Conservation (phyloP, 2,329 filamentous ascomycete species). For the Hypoxylon sp. region DNA sequence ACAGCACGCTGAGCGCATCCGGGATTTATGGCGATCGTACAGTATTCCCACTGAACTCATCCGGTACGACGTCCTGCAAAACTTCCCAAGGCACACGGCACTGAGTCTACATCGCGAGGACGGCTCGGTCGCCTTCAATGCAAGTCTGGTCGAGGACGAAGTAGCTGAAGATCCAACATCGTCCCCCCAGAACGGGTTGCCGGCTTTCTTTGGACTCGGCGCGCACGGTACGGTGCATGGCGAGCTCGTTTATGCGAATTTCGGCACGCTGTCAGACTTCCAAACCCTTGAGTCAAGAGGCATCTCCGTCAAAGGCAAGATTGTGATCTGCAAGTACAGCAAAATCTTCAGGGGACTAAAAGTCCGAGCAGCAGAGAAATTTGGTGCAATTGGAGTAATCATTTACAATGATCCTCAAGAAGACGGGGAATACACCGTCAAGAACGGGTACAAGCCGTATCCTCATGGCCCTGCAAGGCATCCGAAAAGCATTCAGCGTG, state of each 20-base stretch:
- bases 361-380: slow-evolving; percentile 78
- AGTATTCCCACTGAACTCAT: slow-evolving; percentile 47
- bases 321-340: slow-evolving; percentile 79
- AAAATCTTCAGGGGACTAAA: slow-evolving; percentile 79
- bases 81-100: slow-evolving; percentile 63
- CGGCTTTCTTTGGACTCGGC: slow-evolving; percentile 82
- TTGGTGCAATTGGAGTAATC: slow-evolving; percentile 77
- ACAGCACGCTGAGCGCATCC: slow-evolving; percentile 45
- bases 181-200: slow-evolving; percentile 71
- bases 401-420: slow-evolving; percentile 81
- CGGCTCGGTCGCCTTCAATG: slow-evolving; percentile 23
- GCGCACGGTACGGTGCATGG: slow-evolving; percentile 79
- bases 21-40: slow-evolving; percentile 48
- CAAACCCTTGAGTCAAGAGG: slow-evolving; percentile 66
- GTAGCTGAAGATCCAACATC: slow-evolving; percentile 77
- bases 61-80: slow-evolving; percentile 68
- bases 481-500: slow-evolving; percentile 79
- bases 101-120: slow-evolving; percentile 32
- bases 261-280: slow-evolving; percentile 77
- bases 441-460: slow-evolving; percentile 76
- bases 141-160: slow-evolving; percentile 20
- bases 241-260: slow-evolving; percentile 78
- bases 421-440: slow-evolving; percentile 76
- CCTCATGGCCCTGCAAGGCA: slow-evolving; percentile 79
- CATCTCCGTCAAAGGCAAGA: slow-evolving; percentile 72